phyloP scores from a whole-genome alignment of 768 basidiomycete species.

The Tricholoma hemisulphureum region DNA sequence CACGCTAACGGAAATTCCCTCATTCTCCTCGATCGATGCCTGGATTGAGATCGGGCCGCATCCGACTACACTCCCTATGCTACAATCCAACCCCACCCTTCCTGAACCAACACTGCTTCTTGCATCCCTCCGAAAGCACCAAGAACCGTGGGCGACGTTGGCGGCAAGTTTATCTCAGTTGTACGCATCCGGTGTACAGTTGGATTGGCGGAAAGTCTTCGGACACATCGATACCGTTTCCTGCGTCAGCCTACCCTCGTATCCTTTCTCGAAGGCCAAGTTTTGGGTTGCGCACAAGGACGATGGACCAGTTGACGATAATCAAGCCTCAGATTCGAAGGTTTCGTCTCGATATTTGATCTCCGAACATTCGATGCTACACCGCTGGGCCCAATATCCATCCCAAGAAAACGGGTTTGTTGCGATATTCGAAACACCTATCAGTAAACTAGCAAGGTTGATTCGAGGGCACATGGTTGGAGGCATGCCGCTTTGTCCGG shows the following conservation, averaged over 20 bases:
- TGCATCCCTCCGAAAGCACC: slow-evolving; percentile 47
- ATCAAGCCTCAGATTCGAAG: not conserved
- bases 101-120: slow-evolving; percentile 38
- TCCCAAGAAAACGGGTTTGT: slow-evolving; percentile 31
- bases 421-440: slow-evolving; percentile 56
- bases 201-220: slow-evolving; percentile 61
- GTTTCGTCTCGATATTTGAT: not conserved
- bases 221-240: slow-evolving; percentile 38
- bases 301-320: not conserved
- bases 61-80: slow-evolving; percentile 53
- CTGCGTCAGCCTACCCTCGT: slow-evolving; percentile 57
- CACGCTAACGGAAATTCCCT: slow-evolving; percentile 32
- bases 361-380: slow-evolving; percentile 35
- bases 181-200: slow-evolving; percentile 37
- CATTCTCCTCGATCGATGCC: slow-evolving; percentile 31
- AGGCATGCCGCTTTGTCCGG: slow-evolving; percentile 58
- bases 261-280: slow-evolving; percentile 55
- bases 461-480: slow-evolving; percentile 61
- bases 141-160: slow-evolving; percentile 45
- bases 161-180: slow-evolving; percentile 46
- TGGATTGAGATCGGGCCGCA: slow-evolving; percentile 76
- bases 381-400: slow-evolving; percentile 44
- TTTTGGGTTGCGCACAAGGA: slow-evolving; percentile 58
- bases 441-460: slow-evolving; percentile 38
- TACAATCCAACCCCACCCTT: slow-evolving; percentile 41